Percentiles rank a stretch among this genome's conserved stretches.
Evolutionary conservation across 2,329 filamentous ascomycete genomes (phyloP).

Genomic region (Alternaria panax): DNA sequence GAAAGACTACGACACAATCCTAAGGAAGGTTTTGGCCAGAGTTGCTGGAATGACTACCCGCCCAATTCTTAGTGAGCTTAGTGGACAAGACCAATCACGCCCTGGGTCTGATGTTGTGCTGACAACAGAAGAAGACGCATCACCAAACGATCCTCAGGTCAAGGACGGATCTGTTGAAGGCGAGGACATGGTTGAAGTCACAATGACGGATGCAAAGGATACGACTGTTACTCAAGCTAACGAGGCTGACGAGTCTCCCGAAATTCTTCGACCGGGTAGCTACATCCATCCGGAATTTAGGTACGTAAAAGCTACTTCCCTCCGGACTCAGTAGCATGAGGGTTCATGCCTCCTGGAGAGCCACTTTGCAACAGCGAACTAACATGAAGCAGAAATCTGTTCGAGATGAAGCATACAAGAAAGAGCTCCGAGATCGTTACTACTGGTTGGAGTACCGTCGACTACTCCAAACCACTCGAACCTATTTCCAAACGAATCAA

Average conservation of each 20-base stretch:
- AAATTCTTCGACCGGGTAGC: constrained; percentile 60
- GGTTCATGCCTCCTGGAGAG: neutral
- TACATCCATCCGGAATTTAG: constrained; percentile 70
- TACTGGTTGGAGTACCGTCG: constrained; percentile 71
- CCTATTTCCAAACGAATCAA: constrained; percentile 59
- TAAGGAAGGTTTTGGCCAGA: constrained; percentile 80
- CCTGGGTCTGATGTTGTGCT: constrained; percentile 74
- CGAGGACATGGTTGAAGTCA: constrained; percentile 90
- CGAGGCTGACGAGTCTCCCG: constrained; percentile 30
- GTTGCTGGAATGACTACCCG: constrained; percentile 79
- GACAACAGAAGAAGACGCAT: constrained; percentile 67
- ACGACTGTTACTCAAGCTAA: constrained; percentile 25
- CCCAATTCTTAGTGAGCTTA: constrained; percentile 64
- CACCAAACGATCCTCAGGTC: constrained; percentile 74
- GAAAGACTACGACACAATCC: constrained; percentile 72
- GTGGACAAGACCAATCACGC: constrained; percentile 53
- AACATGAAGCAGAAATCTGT: constrained; percentile 58
- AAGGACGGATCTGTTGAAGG: constrained; percentile 81
- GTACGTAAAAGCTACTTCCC: constrained; percentile 1
- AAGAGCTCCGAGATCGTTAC: constrained; percentile 66
- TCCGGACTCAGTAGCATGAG: neutral
- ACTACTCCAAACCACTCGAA: constrained; percentile 66
- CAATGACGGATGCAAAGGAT: constrained; percentile 72
- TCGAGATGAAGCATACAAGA: constrained; percentile 74
- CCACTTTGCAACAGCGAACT: neutral